A percentile compares a stretch with the other conserved stretches of the same genome.
phyloP scores from a whole-genome alignment of 805 yeast genomes.

The Citeromyces nyonsensis region DNA sequence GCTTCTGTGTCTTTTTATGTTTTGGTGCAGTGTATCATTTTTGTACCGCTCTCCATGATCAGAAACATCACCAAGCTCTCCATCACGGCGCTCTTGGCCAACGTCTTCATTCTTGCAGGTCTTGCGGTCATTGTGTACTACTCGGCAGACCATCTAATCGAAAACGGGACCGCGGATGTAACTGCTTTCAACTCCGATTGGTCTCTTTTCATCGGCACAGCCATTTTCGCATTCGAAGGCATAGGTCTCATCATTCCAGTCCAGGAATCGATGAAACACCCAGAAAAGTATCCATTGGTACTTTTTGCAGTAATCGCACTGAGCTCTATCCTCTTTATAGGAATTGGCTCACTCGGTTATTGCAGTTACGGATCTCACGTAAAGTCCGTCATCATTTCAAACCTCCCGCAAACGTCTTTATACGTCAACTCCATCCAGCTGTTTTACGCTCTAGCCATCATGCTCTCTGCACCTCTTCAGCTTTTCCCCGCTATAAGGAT shows the following conservation, averaged over 20 bases:
- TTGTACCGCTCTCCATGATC: slow-evolving; percentile 56
- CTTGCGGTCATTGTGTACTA: slow-evolving; percentile 47
- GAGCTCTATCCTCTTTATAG: slow-evolving; percentile 45
- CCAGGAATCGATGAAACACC: slow-evolving; percentile 68
- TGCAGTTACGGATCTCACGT: slow-evolving; percentile 49
- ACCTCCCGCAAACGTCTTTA: slow-evolving; percentile 53
- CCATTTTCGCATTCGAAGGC: slow-evolving; percentile 82
- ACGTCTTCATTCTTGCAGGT: slow-evolving; percentile 52
- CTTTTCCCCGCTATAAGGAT: slow-evolving; percentile 67
- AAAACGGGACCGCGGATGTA: slow-evolving; percentile 30
- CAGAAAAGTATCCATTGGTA: slow-evolving; percentile 57
- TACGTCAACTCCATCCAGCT: slow-evolving; percentile 52
- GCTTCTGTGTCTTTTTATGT: slow-evolving; percentile 29
- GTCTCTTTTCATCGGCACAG: slow-evolving; percentile 68
- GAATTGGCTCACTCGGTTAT: slow-evolving; percentile 56
- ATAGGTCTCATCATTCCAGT: slow-evolving; percentile 73
- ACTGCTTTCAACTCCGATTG: slow-evolving; percentile 40
- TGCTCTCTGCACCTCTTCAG: slow-evolving; percentile 71
- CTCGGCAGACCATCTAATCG: slow-evolving; percentile 26
- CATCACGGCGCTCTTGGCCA: slow-evolving; percentile 56
- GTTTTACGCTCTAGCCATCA: slow-evolving; percentile 59
- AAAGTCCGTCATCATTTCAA: slow-evolving; percentile 54
- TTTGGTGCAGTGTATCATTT: slow-evolving; percentile 34
- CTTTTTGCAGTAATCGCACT: slow-evolving; percentile 43
- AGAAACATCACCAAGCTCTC: slow-evolving; percentile 69